phyloP scores from a whole-genome alignment of 2,329 filamentous ascomycete genomes.

The Dothiorella sarmentorum region DNA sequence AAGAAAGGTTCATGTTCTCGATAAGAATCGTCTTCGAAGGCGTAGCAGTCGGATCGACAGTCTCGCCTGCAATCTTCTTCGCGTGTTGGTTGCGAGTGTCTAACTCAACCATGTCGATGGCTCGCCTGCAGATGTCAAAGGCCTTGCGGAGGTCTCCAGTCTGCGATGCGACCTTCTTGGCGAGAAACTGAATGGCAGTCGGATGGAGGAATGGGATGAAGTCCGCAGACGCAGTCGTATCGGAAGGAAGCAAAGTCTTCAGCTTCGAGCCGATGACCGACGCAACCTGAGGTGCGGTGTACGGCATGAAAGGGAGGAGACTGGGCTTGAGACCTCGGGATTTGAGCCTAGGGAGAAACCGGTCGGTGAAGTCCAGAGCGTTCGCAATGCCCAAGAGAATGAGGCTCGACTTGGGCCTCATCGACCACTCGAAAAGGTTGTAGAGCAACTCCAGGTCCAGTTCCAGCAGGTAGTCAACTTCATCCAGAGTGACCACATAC shows the following conservation, averaged over 20 bases:
- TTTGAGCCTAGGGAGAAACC: conserved; percentile 90
- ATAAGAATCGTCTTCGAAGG: conserved; percentile 74
- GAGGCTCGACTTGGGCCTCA: conserved; percentile 74
- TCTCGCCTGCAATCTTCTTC: conserved; percentile 53
- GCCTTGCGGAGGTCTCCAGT: conserved; percentile 93
- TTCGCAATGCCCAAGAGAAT: conserved; percentile 92
- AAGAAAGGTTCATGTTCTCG: conserved; percentile 76
- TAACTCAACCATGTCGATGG: conserved; percentile 82
- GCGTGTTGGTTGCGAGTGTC: conserved; percentile 75
- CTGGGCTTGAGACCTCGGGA: conserved; percentile 86
- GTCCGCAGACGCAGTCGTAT: conserved; percentile 46
- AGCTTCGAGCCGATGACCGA: conserved; percentile 82
- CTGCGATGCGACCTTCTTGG: conserved; percentile 90
- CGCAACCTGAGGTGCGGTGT: conserved; percentile 82
- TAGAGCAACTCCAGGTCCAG: conserved; percentile 87
- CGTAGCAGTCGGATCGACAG: conserved; percentile 54
- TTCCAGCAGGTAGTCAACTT: conserved; percentile 90
- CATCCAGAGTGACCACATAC: conserved; percentile 85
- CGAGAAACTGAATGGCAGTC: conserved; percentile 87
- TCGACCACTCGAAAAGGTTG: conserved; percentile 93
- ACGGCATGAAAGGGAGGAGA: conserved; percentile 87
- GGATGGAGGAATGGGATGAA: conserved; percentile 89
- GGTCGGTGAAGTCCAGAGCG: conserved; percentile 89
- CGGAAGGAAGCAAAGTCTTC: conserved; percentile 64
- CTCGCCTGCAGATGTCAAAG: conserved; percentile 87